These are phyloP conservation scores for Chalaropsis ovoidea DNA, from an alignment of 2,329 filamentous ascomycete genomes.

Conservation along the genomic window DNA sequence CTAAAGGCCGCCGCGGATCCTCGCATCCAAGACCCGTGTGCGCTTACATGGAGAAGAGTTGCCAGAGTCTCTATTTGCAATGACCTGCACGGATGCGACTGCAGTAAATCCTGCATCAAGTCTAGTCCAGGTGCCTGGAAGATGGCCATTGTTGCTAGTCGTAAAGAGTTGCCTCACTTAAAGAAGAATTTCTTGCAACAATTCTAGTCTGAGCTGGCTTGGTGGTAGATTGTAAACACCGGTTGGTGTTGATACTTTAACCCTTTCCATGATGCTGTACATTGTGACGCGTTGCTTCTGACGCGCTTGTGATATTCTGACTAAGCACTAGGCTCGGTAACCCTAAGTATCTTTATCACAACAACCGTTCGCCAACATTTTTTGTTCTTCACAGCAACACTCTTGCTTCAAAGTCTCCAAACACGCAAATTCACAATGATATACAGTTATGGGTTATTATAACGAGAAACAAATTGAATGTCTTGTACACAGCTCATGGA, in stretches of 20 bases:
- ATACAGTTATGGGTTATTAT: slow-evolving; percentile 21
- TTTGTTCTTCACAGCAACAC: background rate
- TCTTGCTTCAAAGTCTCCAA: background rate
- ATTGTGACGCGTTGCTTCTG: background rate
- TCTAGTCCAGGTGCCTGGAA: slow-evolving; percentile 47
- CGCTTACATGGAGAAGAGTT: slow-evolving; percentile 43
- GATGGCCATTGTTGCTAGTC: slow-evolving; percentile 29
- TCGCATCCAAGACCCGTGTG: background rate
- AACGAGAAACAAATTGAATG: slow-evolving; percentile 41
- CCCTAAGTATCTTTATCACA: background rate
- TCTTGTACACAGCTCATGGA: slow-evolving; percentile 55
- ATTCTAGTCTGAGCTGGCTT: background rate
- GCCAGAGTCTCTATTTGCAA: slow-evolving; percentile 49
- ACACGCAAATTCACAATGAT: slow-evolving; percentile 31
- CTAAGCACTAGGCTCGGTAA: background rate
- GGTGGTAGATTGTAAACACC: background rate
- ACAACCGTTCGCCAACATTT: too few species aligned
- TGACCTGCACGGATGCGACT: slow-evolving; percentile 48
- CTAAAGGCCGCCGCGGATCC: background rate
- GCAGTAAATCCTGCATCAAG: slow-evolving; percentile 38
- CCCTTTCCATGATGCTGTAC: background rate
- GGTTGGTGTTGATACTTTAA: background rate
- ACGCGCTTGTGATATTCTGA: background rate
- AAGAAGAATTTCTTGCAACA: background rate
- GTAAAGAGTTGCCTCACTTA: too few species aligned